phyloP scores from a whole-genome alignment of 2,329 filamentous ascomycete species.

The Colletotrichum sp. region DNA sequence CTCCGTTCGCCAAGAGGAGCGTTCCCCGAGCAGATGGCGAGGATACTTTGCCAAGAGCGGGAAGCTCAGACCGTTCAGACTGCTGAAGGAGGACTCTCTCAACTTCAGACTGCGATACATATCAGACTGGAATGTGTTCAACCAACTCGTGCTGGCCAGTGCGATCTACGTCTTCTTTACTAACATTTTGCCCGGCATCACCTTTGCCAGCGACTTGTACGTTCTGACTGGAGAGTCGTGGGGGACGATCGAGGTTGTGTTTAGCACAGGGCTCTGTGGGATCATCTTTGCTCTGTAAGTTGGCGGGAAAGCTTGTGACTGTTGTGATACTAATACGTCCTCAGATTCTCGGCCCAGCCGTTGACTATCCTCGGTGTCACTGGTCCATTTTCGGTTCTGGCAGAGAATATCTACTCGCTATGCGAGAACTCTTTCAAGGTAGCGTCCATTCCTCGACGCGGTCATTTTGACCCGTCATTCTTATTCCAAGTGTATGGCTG shows the following conservation, averaged over 20 bases:
- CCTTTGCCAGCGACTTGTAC: constrained; percentile 69
- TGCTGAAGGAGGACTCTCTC: constrained; percentile 52
- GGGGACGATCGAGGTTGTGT: constrained; percentile 71
- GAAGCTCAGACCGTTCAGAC: constrained; percentile 55
- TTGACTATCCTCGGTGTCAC: constrained; percentile 70
- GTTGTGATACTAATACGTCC: not conserved
- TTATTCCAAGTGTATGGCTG: not conserved
- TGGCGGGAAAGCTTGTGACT: not conserved
- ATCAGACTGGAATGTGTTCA: constrained; percentile 64
- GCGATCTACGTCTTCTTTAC: constrained; percentile 72
- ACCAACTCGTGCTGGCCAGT: constrained; percentile 67
- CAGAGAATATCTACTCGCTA: constrained; percentile 67
- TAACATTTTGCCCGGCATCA: constrained; percentile 69
- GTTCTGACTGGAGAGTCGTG: constrained; percentile 66
- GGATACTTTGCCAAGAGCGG: constrained; percentile 40
- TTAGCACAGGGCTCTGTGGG: constrained; percentile 69
- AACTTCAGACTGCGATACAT: constrained; percentile 52
- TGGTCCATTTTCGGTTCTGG: constrained; percentile 70
- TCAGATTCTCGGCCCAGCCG: constrained; percentile 62
- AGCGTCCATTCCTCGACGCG: not conserved
- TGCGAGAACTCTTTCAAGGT: constrained; percentile 61
- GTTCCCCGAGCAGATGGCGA: not conserved
- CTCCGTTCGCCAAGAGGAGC: not conserved
- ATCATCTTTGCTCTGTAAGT: constrained; percentile 65
- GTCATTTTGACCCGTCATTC: not conserved